Evolutionary conservation across 306 rosid species (phyloP), one percentile per base, ranked within the genome.

Genomic region (Begonia masoniana): DNA sequence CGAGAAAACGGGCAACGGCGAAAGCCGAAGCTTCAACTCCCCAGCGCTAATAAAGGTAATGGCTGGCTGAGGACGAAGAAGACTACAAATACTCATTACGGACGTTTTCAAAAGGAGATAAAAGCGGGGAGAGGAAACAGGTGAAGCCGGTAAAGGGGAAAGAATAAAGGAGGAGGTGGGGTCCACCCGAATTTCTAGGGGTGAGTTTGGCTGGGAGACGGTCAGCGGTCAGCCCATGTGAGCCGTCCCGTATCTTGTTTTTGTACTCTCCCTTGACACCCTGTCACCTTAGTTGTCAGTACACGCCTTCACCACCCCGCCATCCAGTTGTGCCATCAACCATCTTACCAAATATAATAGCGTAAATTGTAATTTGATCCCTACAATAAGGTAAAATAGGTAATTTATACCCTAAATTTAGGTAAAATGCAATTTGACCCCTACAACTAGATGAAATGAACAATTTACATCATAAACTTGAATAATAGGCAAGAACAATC

Each of bases 181-280:
- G 73, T 57, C 78, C 71, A 71, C 39, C 24, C 19, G 19, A 17
- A 17, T 17, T 1, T 17, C 19, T 17, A 17, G 19, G 19, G 19
- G 19, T 17, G 19, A 17, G 19, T 17, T 17, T 17, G 19, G 19
- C 19, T 17, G 19, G 19, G 19, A 0, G 19, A 17, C 19, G 19
- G n/a, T 24, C 4, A 4, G 4, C 31, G n/a, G 49, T 41, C 15
- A 43, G 24, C 60, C 77, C 83, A 77, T 72, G 82, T 72, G 73
- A 65, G 35, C 50, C n/a, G 24, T 53, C 47, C 43, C 5, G 49
- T 10, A n/a, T 45, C 15, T 45, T 45, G 49, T 6, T 13, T 15
- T 16, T 24, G 10, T 0, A 31, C 8, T 31, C 39, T 31, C 16
- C 50, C 23, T 59, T 73, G 61, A 60, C 73, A 73, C 61, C 45